These are phyloP conservation scores for Rosa lucieae DNA, from an alignment of 306 rosid species.

Conservation along the genomic window DNA sequence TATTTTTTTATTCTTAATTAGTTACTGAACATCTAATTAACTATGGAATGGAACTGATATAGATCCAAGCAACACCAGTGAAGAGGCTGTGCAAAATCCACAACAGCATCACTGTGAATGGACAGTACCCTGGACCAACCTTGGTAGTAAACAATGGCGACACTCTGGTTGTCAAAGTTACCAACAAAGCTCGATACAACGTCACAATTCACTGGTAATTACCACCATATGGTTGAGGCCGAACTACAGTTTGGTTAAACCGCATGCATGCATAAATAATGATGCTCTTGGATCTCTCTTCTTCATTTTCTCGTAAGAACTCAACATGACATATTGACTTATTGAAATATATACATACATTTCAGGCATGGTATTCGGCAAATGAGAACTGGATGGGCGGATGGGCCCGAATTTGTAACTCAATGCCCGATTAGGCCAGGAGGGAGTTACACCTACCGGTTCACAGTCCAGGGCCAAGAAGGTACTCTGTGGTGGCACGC, in stretches of 20 bases:
- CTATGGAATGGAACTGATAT: background rate
- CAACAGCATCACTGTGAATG: slow-evolving; percentile 72
- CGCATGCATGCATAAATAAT: background rate
- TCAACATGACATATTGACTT: background rate
- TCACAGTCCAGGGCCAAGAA: slow-evolving; percentile 31
- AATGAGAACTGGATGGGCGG: slow-evolving; percentile 25
- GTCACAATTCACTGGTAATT: slow-evolving; percentile 80
- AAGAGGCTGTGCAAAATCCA: slow-evolving; percentile 97
- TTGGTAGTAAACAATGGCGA: slow-evolving; percentile 80
- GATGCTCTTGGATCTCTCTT: no score
- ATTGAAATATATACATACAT: background rate
- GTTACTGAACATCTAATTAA: background rate
- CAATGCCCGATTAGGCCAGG: slow-evolving; percentile 26
- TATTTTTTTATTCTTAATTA: background rate
- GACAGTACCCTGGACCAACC: slow-evolving; percentile 86
- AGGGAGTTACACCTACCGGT: slow-evolving; percentile 21
- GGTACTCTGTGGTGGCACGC: slow-evolving; percentile 38
- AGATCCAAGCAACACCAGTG: slow-evolving; percentile 85
- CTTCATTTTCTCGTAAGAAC: no score
- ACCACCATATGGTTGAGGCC: background rate
- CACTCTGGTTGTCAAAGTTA: slow-evolving; percentile 69
- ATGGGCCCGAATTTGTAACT: slow-evolving; percentile 27
- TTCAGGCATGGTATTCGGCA: slow-evolving; percentile 30
- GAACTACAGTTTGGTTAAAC: background rate
- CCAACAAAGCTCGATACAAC: slow-evolving; percentile 82